Percentiles rank a stretch among this genome's conserved stretches.
Conservation (phyloP, 2,329 filamentous ascomycete genomes). For the Ophiostoma ulmi region DNA sequence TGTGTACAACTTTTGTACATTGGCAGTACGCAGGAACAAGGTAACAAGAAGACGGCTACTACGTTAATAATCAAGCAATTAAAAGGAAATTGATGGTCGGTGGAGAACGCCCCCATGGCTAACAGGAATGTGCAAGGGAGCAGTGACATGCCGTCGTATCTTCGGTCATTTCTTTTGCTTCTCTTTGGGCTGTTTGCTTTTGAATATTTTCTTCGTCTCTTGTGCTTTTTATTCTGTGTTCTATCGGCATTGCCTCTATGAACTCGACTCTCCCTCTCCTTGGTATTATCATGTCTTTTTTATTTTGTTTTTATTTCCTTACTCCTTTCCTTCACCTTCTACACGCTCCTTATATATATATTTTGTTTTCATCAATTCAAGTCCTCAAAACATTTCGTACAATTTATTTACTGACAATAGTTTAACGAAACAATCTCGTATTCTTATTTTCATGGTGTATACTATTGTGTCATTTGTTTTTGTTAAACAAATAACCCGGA, state of each 20-base stretch:
- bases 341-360: conserved; percentile 20
- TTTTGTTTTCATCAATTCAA: conserved; percentile 18
- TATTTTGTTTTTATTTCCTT: neutral
- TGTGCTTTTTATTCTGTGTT: neutral
- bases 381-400: neutral
- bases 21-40: neutral
- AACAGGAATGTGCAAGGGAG: neutral
- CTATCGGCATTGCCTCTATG: neutral
- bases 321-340: conserved; percentile 17
- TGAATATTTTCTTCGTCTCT: neutral
- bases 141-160: neutral
- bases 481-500: too few species aligned
- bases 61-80: conserved; percentile 5
- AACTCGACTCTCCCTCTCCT: neutral
- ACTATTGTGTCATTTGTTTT: too few species aligned
- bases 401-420: neutral
- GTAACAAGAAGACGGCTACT: neutral
- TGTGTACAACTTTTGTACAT: neutral
- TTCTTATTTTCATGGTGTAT: too few species aligned
- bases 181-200: neutral
- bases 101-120: neutral
- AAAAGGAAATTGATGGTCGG: neutral
- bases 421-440: too few species aligned
- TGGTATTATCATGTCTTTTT: neutral
- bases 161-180: neutral